Percentiles rank a stretch among this genome's conserved stretches.
Conservation (phyloP, 192 early-diverging fungal species). For the Gigaspora rosea region DNA sequence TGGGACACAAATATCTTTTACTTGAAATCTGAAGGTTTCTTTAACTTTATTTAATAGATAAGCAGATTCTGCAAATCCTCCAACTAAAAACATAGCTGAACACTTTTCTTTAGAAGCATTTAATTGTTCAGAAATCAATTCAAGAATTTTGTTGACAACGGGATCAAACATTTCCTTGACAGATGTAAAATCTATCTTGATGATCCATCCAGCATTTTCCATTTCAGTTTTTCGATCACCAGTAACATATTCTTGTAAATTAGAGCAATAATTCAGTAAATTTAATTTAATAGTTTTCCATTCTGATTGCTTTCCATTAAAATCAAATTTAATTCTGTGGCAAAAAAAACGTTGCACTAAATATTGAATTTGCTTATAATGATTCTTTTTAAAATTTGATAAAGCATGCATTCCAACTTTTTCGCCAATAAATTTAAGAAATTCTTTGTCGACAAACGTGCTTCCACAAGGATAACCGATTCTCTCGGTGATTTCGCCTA, state of each 20-base stretch:
- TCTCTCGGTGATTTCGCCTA: constrained; percentile 21
- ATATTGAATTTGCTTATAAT: constrained; percentile 19
- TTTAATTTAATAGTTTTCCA: neutral
- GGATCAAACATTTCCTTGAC: constrained; percentile 59
- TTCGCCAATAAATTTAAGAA: constrained; percentile 2
- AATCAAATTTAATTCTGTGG: neutral
- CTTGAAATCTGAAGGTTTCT: constrained; percentile 45
- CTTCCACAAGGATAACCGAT: constrained; percentile 10
- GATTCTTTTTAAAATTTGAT: neutral
- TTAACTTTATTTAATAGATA: constrained; percentile 52
- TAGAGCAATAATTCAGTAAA: neutral
- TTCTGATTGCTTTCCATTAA: neutral
- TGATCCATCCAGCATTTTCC: constrained; percentile 44
- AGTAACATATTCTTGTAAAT: constrained; percentile 6
- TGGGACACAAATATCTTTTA: constrained; percentile 51
- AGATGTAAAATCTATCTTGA: constrained; percentile 46
- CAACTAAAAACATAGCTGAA: constrained; percentile 56
- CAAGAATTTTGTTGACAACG: constrained; percentile 51
- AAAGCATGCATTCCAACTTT: constrained; percentile 21
- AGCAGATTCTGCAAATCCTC: constrained; percentile 57
- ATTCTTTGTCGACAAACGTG: constrained; percentile 19
- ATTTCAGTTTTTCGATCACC: constrained; percentile 25
- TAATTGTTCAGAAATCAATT: constrained; percentile 55
- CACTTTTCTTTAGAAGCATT: constrained; percentile 41
- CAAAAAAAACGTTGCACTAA: constrained; percentile 8